Conservation (phyloP, 2,329 filamentous ascomycete species). For the Curvularia eragrostidis region DNA sequence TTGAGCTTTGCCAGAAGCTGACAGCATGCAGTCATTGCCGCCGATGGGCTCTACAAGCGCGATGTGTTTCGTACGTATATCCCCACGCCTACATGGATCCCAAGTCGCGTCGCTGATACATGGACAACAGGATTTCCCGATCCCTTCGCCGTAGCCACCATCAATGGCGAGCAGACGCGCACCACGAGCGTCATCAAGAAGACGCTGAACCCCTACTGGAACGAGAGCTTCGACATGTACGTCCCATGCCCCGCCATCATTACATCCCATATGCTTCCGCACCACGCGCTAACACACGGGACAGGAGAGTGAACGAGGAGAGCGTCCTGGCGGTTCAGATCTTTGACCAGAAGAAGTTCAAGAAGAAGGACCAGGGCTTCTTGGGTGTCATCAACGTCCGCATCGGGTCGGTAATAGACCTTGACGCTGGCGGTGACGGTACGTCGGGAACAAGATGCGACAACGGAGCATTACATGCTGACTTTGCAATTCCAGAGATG, state of each 20-base stretch:
- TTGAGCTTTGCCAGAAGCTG: slow-evolving; percentile 25
- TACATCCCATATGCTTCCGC: slow-evolving; percentile 8
- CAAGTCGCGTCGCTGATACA: slow-evolving; percentile 38
- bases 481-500: slow-evolving; percentile 74
- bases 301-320: slow-evolving; percentile 87
- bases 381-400: slow-evolving; percentile 97
- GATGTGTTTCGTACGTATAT: slow-evolving; percentile 91
- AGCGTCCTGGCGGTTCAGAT: slow-evolving; percentile 98
- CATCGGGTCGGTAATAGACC: slow-evolving; percentile 91
- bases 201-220: slow-evolving; percentile 99
- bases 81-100: slow-evolving; percentile 4
- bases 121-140: slow-evolving; percentile 81
- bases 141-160: slow-evolving; percentile 94
- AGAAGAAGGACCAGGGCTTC: slow-evolving; percentile 99
- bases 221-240: slow-evolving; percentile 98
- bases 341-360: slow-evolving; percentile 99
- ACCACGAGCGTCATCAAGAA: slow-evolving; percentile 98
- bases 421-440: slow-evolving; percentile 92
- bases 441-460: slow-evolving; percentile 43
- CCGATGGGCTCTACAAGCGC: slow-evolving; percentile 97
- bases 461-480: slow-evolving; percentile 24
- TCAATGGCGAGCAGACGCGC: slow-evolving; percentile 97
- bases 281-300: slow-evolving; percentile 32
- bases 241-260: slow-evolving; percentile 39
- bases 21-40: slow-evolving; percentile 80